Percentiles rank a stretch among this genome's conserved stretches.
Evolutionary conservation across 306 rosid genomes (phyloP).

Genomic region (Gynostemma pentaphyllum): DNA sequence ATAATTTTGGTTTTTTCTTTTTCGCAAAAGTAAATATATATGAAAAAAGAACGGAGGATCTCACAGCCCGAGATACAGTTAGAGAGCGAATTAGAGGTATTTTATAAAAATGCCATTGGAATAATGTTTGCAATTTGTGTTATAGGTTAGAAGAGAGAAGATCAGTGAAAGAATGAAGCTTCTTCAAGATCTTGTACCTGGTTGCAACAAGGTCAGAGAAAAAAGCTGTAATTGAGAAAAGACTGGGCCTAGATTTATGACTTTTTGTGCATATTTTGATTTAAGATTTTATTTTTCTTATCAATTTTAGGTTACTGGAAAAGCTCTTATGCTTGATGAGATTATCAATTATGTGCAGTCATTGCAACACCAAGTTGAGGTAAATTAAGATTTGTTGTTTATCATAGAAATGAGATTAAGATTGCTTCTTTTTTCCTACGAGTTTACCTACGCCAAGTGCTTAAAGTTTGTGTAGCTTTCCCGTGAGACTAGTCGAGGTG

Average conservation of each 20-base stretch:
- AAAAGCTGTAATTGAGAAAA: background rate
- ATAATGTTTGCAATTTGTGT: conserved; percentile 7
- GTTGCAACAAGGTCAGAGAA: conserved; percentile 75
- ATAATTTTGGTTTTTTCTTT: too few species aligned
- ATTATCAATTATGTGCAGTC: conserved; percentile 97
- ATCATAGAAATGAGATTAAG: too few species aligned
- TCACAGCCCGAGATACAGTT: too few species aligned
- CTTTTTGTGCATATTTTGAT: background rate
- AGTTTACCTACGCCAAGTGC: too few species aligned
- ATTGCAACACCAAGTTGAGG: conserved; percentile 96
- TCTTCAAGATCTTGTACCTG: conserved; percentile 95
- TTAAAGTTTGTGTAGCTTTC: too few species aligned
- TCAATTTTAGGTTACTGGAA: conserved; percentile 66
- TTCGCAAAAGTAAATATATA: too few species aligned
- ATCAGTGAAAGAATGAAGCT: conserved; percentile 96
- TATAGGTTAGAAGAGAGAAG: conserved; percentile 88
- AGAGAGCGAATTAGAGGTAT: too few species aligned
- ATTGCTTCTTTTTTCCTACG: too few species aligned
- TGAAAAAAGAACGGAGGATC: too few species aligned
- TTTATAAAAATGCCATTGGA: too few species aligned
- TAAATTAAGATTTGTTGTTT: conserved; percentile 21
- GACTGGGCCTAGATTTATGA: background rate
- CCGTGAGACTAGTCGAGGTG: too few species aligned
- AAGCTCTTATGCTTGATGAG: conserved; percentile 96
- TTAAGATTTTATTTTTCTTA: background rate